Conservation (phyloP, 2,329 filamentous ascomycete species). For the Fonsecaea pedrosoi region DNA sequence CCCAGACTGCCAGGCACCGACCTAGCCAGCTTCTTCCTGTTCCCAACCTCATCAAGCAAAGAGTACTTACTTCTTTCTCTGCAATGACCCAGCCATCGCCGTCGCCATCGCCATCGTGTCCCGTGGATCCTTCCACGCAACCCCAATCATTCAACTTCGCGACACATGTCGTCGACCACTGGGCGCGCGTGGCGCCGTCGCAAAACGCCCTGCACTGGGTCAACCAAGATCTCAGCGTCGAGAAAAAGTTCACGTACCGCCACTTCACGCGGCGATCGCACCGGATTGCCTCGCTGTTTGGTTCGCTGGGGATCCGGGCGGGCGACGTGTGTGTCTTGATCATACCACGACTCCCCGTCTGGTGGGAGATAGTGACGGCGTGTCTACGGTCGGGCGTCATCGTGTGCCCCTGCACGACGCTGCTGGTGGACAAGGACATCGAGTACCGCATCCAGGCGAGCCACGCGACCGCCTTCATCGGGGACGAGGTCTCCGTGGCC, state of each 20-base stretch:
- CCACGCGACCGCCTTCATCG: slow-evolving; percentile 47
- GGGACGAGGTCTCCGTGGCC: slow-evolving; percentile 44
- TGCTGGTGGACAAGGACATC: slow-evolving; percentile 48
- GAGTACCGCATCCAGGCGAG: slow-evolving; percentile 46
- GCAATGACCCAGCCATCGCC: background rate
- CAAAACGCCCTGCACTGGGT: slow-evolving; percentile 48
- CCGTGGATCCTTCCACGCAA: background rate
- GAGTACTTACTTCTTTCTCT: no score
- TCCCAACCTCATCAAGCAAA: no score
- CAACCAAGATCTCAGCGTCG: slow-evolving; percentile 42
- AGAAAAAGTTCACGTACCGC: slow-evolving; percentile 43
- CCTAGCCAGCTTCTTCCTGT: no score
- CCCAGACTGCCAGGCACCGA: no score
- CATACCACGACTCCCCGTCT: slow-evolving; percentile 40
- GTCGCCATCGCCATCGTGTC: background rate
- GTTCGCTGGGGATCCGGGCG: slow-evolving; percentile 37
- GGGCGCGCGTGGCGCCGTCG: slow-evolving; percentile 43
- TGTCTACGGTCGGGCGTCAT: slow-evolving; percentile 47
- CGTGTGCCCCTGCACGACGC: slow-evolving; percentile 47
- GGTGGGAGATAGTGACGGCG: slow-evolving; percentile 50
- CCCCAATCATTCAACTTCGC: slow-evolving; percentile 48
- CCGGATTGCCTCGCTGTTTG: slow-evolving; percentile 44
- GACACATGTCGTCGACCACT: slow-evolving; percentile 49
- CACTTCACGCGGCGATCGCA: slow-evolving; percentile 47
- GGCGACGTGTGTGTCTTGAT: no score